Evolutionary conservation across 225 moss, liverwort and hornwort genomes (phyloP).

Genomic region (Physcomitrellopsis africana): DNA sequence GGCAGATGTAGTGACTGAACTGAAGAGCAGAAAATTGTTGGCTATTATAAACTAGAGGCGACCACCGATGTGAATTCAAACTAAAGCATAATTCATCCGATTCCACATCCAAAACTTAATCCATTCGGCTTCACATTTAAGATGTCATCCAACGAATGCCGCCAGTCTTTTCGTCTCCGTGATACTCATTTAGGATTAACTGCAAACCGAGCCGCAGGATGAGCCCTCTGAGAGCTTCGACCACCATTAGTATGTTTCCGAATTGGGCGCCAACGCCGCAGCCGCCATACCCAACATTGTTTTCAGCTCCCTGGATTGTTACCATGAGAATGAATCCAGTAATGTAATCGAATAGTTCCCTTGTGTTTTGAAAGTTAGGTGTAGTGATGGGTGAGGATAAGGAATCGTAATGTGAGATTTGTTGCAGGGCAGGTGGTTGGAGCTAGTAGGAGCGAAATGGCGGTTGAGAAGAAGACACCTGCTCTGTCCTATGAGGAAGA

Average conservation of each 20-base stretch:
- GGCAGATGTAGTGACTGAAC: no score
- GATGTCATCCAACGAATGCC: no score
- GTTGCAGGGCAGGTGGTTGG: not conserved
- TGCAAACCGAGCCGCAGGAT: not conserved
- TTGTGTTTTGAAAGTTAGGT: not conserved
- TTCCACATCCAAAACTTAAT: no score
- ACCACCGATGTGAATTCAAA: no score
- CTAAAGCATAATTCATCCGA: no score
- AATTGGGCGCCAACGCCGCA: not conserved
- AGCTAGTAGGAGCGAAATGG: constrained; percentile 16
- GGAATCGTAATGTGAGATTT: not conserved
- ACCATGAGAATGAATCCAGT: not conserved
- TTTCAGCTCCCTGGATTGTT: not conserved
- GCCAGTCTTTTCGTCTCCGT: no score
- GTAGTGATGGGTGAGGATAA: not conserved
- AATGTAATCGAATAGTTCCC: not conserved
- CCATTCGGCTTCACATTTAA: no score
- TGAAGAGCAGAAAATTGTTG: no score
- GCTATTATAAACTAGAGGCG: no score
- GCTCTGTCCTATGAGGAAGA: constrained; percentile 32
- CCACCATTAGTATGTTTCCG: no score
- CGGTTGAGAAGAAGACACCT: constrained; percentile 26
- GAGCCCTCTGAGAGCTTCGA: not conserved
- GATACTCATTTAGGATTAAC: no score
- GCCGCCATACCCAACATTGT: not conserved